Base-by-base conservation (phyloP, 169 alveolate genomes). In the Eimeria tenella region DNA sequence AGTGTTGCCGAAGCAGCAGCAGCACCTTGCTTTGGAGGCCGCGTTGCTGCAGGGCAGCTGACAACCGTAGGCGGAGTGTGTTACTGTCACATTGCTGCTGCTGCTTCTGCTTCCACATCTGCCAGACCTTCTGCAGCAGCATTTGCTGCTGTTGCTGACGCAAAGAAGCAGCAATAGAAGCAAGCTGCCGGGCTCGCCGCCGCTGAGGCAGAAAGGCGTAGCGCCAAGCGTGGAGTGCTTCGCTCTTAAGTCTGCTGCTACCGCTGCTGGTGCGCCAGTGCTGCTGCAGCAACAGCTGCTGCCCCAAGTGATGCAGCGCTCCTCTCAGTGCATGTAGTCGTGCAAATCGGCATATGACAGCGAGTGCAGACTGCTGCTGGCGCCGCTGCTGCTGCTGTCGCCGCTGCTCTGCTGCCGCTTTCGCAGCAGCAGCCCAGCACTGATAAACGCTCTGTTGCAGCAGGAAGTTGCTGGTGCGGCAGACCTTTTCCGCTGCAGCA, bases 231-330 rank as follows among this genome's bases (percentile, higher is more conserved):
- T 50, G 71, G 7, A 79, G 50, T 9, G 88, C 71, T 49, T 79
- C 71, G 19, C 52, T 50, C 71, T 79, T 50, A 19, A 50, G 88
- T 8, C 71, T 7, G 19, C 13, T 79, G 65, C 88, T 53, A 50
- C 71, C 19, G 88, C 71, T 79, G 88, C 88, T 79, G 65, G 70
- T 79, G 50, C 71, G 71, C 70, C 88, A n/a, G 70, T 79, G 88
- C 88, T 79, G 88, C 77, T 68, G 77, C 77, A 68, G 77, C 77
- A 68, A 5, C 77, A 3, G 77, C 77, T 68, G 77, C 77, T 68
- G 49, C 13, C 77, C 3, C 13, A 68, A n/a, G 31, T 68, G 77
- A 15, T 68, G n/a, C 49, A 68, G 77, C 55, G 77, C 77, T 7
- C 31, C 31, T 68, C 77, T 15, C 77, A 68, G 77, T 23, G 77